A percentile compares a stretch with the other conserved stretches of the same genome.
Evolutionary conservation across 305 asterid species (phyloP).

Genomic region (Stenogyne calaminthoides): DNA sequence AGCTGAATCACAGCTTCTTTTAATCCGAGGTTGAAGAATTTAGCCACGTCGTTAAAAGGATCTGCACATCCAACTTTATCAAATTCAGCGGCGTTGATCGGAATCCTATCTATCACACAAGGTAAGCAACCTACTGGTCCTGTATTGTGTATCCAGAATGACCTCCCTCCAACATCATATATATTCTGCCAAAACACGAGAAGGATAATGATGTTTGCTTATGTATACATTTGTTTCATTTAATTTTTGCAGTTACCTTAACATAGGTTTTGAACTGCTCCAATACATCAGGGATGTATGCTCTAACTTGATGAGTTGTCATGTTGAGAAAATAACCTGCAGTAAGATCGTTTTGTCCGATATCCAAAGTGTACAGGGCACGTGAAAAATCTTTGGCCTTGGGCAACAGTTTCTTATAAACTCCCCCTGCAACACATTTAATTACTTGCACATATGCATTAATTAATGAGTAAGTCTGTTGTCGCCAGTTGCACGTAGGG

Average conservation of each 20-base stretch:
- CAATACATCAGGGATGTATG: conserved; percentile 66
- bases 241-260: conserved; percentile 44
- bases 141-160: conserved; percentile 90
- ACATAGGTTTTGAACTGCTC: conserved; percentile 60
- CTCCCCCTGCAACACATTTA: conserved; percentile 47
- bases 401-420: conserved; percentile 57
- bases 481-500: no score
- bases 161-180: conserved; percentile 67
- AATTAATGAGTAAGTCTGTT: no score
- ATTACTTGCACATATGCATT: no score
- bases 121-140: conserved; percentile 91
- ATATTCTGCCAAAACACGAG: conserved; percentile 40
- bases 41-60: conserved; percentile 65
- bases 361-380: conserved; percentile 80
- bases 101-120: conserved; percentile 50
- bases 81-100: conserved; percentile 47
- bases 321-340: conserved; percentile 76
- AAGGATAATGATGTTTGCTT: neutral
- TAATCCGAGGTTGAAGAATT: conserved; percentile 52
- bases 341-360: conserved; percentile 83
- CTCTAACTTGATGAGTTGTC: conserved; percentile 73
- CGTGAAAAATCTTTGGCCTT: conserved; percentile 40
- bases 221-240: neutral
- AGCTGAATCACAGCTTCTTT: conserved; percentile 55
- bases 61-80: conserved; percentile 69